A percentile compares a stretch with the other conserved stretches of the same genome.
Conservation (phyloP, 2,329 filamentous ascomycete genomes). For the Graphiopsis chlorocephala region DNA sequence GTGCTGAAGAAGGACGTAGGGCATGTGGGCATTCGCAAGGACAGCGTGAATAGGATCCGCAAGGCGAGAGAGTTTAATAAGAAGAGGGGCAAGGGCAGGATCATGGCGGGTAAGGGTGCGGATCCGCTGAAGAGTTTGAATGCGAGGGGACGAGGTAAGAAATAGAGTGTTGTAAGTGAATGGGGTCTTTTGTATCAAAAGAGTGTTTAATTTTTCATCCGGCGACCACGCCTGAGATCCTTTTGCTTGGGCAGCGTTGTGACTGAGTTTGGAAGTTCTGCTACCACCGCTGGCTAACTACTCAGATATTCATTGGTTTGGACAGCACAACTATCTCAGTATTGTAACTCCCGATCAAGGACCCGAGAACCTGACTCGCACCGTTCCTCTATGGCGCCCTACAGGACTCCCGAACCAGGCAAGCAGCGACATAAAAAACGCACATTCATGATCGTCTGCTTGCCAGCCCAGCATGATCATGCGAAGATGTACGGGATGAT, state of each 20-base stretch:
- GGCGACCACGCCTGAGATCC: background rate
- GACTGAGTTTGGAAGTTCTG: no score
- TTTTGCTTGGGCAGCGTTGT: background rate
- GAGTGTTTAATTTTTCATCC: background rate
- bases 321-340: no score
- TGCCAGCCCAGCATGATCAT: background rate
- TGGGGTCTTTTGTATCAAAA: background rate
- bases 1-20: slow-evolving; percentile 65
- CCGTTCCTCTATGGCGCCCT: no score
- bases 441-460: background rate
- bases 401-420: no score
- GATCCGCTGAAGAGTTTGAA: slow-evolving; percentile 92
- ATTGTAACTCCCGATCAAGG: no score
- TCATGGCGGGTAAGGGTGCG: slow-evolving; percentile 60
- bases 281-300: no score
- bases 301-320: no score
- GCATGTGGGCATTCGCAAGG: slow-evolving; percentile 66
- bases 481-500: background rate
- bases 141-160: slow-evolving; percentile 34
- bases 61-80: slow-evolving; percentile 42
- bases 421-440: no score
- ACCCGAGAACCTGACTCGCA: no score
- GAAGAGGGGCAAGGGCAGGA: slow-evolving; percentile 50
- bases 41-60: slow-evolving; percentile 50
- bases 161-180: slow-evolving; percentile 18